These are phyloP conservation scores for Albugo laibachii DNA, from an alignment of 352 stramenopile genomes.

Conservation along the genomic window DNA sequence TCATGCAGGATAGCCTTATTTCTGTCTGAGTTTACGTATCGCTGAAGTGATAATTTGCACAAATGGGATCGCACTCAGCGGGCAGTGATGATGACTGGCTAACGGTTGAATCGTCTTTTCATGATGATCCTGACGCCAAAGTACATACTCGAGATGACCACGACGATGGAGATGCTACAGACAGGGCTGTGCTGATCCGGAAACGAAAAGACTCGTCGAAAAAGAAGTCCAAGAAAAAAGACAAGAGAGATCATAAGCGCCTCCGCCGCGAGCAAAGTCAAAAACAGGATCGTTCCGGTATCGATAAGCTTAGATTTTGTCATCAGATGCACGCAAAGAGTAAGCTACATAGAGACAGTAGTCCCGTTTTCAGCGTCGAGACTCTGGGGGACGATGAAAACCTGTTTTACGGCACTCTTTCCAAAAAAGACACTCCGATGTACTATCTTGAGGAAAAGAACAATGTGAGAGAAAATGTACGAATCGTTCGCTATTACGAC, in stretches of 20 bases:
- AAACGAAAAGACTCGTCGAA: conserved; percentile 14
- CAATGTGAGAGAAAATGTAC: conserved; percentile 21
- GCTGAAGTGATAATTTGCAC: background rate
- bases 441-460: conserved; percentile 33
- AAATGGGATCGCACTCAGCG: background rate
- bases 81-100: conserved; percentile 18
- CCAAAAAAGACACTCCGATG: conserved; percentile 35
- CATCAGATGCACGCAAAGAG: conserved; percentile 1
- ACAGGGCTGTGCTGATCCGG: background rate
- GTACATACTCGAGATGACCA: background rate
- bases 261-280: background rate
- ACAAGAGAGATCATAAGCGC: conserved; percentile 3
- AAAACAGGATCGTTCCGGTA: conserved; percentile 9
- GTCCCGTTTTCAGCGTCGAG: conserved; percentile 37
- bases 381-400: conserved; percentile 44
- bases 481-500: conserved; percentile 12
- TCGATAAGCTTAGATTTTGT: background rate
- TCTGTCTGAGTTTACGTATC: background rate
- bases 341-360: conserved; percentile 4
- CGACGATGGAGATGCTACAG: background rate
- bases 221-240: conserved; percentile 6
- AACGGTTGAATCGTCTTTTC: conserved; percentile 14
- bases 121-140: no score
- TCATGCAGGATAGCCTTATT: background rate
- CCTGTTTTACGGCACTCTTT: conserved; percentile 36